These are phyloP conservation scores for Rhynchosporium graminicola DNA, from an alignment of 2,329 filamentous ascomycete species.

Conservation along the genomic window DNA sequence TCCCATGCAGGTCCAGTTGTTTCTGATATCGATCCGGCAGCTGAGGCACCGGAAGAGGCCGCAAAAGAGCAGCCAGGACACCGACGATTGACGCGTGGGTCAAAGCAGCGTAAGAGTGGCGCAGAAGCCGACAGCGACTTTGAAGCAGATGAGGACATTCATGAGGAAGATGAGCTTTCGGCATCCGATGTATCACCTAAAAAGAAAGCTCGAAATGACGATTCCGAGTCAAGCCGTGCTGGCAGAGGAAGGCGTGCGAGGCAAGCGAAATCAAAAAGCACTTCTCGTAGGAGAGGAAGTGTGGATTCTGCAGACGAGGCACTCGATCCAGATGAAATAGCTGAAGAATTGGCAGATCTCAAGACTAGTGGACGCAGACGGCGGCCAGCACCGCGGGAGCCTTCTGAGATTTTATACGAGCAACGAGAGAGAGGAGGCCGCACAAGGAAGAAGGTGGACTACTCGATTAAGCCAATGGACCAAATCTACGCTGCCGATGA, in stretches of 20 bases:
- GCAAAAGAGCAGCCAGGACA: slow-evolving; percentile 40
- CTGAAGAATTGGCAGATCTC: slow-evolving; percentile 65
- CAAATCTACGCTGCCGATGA: slow-evolving; percentile 71
- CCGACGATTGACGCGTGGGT: slow-evolving; percentile 36
- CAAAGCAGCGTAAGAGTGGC: slow-evolving; percentile 33
- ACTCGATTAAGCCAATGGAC: slow-evolving; percentile 80
- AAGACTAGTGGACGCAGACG: slow-evolving; percentile 48
- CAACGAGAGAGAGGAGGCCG: slow-evolving; percentile 54
- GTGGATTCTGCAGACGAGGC: slow-evolving; percentile 54
- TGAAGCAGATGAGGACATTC: slow-evolving; percentile 45
- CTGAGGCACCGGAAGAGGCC: slow-evolving; percentile 54
- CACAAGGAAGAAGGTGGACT: slow-evolving; percentile 72
- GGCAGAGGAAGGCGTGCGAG: slow-evolving; percentile 50
- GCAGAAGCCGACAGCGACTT: slow-evolving; percentile 41
- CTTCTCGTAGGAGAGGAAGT: slow-evolving; percentile 49
- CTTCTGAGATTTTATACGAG: slow-evolving; percentile 61
- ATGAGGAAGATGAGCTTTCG: slow-evolving; percentile 54
- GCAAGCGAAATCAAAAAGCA: slow-evolving; percentile 47
- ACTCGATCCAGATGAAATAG: slow-evolving; percentile 64
- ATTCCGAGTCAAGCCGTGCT: slow-evolving; percentile 51
- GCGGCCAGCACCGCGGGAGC: slow-evolving; percentile 48
- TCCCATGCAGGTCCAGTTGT: slow-evolving; percentile 33
- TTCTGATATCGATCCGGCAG: slow-evolving; percentile 33
- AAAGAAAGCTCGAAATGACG: slow-evolving; percentile 46
- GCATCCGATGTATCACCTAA: slow-evolving; percentile 41